These are phyloP conservation scores for Crucibulum laeve DNA, from an alignment of 768 basidiomycete species.

Conservation along the genomic window DNA sequence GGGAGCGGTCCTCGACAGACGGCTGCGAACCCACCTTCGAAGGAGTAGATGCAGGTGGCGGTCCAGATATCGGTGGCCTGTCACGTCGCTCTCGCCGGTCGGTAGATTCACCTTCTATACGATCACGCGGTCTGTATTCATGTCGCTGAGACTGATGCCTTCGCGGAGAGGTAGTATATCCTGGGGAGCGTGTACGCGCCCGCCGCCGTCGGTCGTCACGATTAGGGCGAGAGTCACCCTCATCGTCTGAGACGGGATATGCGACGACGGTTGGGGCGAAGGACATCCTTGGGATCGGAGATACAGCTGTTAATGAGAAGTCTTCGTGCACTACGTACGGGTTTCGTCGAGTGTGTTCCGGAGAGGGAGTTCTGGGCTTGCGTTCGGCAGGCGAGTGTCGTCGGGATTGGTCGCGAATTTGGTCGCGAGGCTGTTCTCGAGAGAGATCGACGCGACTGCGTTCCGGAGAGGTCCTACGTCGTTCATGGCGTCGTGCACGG, in stretches of 20 bases:
- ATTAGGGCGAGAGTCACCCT: neutral
- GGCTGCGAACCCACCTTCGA: no score
- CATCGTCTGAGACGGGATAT: neutral
- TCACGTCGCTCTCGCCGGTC: no score
- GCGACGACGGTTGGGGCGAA: constrained; percentile 1
- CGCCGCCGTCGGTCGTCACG: neutral
- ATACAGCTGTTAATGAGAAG: neutral
- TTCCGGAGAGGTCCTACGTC: neutral
- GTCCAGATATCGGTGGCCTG: no score
- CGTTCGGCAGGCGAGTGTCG: neutral
- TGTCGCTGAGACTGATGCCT: no score
- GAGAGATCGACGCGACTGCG: neutral
- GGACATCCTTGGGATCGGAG: neutral
- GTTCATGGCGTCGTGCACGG: neutral
- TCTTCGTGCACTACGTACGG: neutral
- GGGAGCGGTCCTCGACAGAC: neutral
- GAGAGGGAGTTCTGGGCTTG: neutral
- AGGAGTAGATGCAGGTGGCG: no score
- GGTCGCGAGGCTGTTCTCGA: no score
- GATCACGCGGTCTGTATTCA: no score
- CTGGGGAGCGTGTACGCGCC: neutral
- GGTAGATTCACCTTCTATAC: no score
- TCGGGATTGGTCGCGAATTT: neutral
- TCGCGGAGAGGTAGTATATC: no score
- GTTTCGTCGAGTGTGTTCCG: neutral